These are phyloP conservation scores for Chlamydomonas reinhardtii DNA, from an alignment of 163 green algal species.

Conservation along the genomic window DNA sequence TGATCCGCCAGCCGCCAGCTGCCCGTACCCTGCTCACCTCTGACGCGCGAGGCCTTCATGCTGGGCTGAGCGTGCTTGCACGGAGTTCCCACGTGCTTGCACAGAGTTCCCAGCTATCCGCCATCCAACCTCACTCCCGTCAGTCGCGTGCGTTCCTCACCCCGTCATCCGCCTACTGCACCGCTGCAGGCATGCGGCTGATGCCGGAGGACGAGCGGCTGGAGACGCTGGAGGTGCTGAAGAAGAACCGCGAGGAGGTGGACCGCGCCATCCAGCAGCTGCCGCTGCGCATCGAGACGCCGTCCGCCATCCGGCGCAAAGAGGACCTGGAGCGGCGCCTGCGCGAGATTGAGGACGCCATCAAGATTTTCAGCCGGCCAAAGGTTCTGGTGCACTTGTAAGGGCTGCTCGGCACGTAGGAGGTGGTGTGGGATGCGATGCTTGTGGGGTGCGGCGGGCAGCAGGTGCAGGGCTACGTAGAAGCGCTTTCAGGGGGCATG, in stretches of 20 bases:
- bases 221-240: constrained; percentile 70
- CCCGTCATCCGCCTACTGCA: too few species aligned
- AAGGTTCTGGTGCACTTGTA: constrained; percentile 69
- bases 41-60: too few species aligned
- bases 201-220: constrained; percentile 74
- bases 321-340: constrained; percentile 75
- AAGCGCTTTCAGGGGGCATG: too few species aligned
- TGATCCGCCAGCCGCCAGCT: too few species aligned
- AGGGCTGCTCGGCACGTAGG: not conserved
- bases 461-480: not conserved
- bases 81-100: too few species aligned
- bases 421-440: too few species aligned
- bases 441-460: too few species aligned
- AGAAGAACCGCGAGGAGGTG: constrained; percentile 61
- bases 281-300: constrained; percentile 74
- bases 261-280: constrained; percentile 55
- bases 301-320: constrained; percentile 67
- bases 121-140: too few species aligned
- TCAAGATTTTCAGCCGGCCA: constrained; percentile 66
- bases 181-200: constrained; percentile 56
- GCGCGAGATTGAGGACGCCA: constrained; percentile 72
- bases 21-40: too few species aligned
- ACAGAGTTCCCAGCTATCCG: too few species aligned
- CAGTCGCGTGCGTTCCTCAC: too few species aligned
- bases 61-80: too few species aligned